These are phyloP conservation scores for Trametes sp. DNA, from an alignment of 1,284 basidiomycete species.

Conservation along the genomic window DNA sequence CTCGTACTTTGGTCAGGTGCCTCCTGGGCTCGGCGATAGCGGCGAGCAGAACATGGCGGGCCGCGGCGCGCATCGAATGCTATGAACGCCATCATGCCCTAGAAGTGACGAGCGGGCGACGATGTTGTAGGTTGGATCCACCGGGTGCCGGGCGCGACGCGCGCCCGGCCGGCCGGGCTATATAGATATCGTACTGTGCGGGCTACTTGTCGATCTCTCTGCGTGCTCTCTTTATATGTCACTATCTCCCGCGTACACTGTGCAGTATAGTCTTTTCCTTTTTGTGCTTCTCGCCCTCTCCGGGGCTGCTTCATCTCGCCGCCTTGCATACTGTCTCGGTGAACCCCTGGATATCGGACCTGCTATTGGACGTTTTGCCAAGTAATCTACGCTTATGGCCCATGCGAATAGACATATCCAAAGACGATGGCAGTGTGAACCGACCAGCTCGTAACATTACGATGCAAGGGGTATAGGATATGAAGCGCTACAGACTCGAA, in stretches of 20 bases:
- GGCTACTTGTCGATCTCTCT: slow-evolving; percentile 29
- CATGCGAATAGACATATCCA: no score
- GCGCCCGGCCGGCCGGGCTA: slow-evolving; percentile 4
- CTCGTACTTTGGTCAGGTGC: slow-evolving; percentile 31
- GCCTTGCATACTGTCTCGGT: not conserved
- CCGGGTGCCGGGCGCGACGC: not conserved
- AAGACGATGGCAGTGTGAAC: no score
- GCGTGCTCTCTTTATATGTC: slow-evolving; percentile 18
- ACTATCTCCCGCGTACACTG: slow-evolving; percentile 21
- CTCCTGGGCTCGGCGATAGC: slow-evolving; percentile 24
- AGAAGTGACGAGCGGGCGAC: slow-evolving; percentile 17
- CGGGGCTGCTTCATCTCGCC: slow-evolving; percentile 1
- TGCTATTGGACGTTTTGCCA: slow-evolving; percentile 19
- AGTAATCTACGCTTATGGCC: slow-evolving; percentile 11
- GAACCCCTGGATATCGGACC: slow-evolving; percentile 2
- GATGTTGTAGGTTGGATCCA: slow-evolving; percentile 25
- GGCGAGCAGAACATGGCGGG: slow-evolving; percentile 33
- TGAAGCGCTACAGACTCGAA: no score
- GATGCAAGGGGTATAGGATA: no score
- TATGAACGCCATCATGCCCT: not conserved
- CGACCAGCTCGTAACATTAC: no score
- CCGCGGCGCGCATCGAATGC: slow-evolving; percentile 29
- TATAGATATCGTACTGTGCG: slow-evolving; percentile 27
- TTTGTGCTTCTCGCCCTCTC: not conserved
- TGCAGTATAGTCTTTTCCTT: slow-evolving; percentile 23